Evolutionary conservation across 2,329 filamentous ascomycete species (phyloP), one percentile per base, ranked within the genome.

Genomic region (Fusarium temperatum): DNA sequence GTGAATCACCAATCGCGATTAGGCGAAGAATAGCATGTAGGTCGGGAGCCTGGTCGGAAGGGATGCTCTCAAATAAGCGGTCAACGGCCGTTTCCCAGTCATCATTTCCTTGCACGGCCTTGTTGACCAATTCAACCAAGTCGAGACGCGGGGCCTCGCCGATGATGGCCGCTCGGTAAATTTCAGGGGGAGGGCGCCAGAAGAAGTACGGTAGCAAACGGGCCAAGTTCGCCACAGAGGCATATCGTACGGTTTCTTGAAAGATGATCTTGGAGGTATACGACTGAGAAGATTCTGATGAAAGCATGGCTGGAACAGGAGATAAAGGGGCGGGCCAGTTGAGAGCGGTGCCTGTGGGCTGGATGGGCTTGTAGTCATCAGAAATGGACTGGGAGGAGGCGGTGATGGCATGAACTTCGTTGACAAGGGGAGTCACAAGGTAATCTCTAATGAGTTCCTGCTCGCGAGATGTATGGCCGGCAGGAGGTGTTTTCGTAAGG

Each of bases 131-230:
- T 22, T 75, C 50, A n/a, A 78, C 57, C 28, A 77, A 45, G n/a
- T 63, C 59, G 22, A 50, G 50, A 22, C 42, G 59, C 15, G 72
- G 50, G 44, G 69, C 44, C 20, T 68, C 57, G 17, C 63, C 26
- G 51, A 73, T 70, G 11, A 82, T 70, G 18, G 79, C 77, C 8
- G 66, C 58, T 13, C 66, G 69, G 75, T 84, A 83, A 28, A 78
- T 54, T 12, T 47, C 38, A n/a, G 64, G 54, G 3, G 82, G 81
- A 26, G 83, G 78, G 8, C 81, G 79, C 81, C 82, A 85, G 68
- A 84, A 80, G 48, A 84, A 79, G 63, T 83, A 83, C 3, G 83
- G 82, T 36, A 83, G 80, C 14, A 78, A 72, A 15, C 61, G 73
- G 39, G 81, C 74, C 48, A 81, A 75, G 26, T 77, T 78, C 12